Percentiles rank a stretch among this genome's conserved stretches.
Evolutionary conservation across 306 rosid genomes (phyloP).

Genomic region (Begonia peltatifolia): DNA sequence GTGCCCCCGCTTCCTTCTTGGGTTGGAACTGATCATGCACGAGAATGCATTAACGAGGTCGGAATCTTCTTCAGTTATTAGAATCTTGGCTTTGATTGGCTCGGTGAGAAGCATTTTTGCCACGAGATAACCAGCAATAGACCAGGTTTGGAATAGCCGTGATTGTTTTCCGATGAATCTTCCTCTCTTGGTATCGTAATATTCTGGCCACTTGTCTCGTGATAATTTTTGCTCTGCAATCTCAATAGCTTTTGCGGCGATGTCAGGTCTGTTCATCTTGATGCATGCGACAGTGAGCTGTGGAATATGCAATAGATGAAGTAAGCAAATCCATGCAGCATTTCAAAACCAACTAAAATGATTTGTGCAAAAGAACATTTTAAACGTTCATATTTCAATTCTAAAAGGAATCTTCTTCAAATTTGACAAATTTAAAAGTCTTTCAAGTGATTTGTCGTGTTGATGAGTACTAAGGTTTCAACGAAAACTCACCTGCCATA

Average conservation of each 20-base stretch:
- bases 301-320: constrained; percentile 4
- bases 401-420: too few species aligned
- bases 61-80: constrained; percentile 67
- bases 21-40: constrained; percentile 41
- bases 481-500: constrained; percentile 66
- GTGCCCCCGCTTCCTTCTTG: constrained; percentile 53
- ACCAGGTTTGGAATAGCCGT: constrained; percentile 61
- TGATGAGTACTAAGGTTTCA: not conserved
- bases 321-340: not conserved
- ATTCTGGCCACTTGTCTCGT: constrained; percentile 77
- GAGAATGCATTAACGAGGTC: constrained; percentile 64
- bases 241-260: constrained; percentile 58
- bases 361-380: too few species aligned
- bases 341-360: not conserved
- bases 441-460: too few species aligned
- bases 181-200: constrained; percentile 56
- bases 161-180: constrained; percentile 71
- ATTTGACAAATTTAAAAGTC: too few species aligned
- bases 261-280: constrained; percentile 69
- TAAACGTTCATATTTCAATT: too few species aligned
- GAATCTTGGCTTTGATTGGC: constrained; percentile 54
- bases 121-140: constrained; percentile 71
- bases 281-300: constrained; percentile 87
- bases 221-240: constrained; percentile 49
- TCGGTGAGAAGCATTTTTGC: constrained; percentile 55